A percentile compares a stretch with the other conserved stretches of the same genome.
These are phyloP conservation scores for Escovopsis weberi DNA, from an alignment of 2,329 filamentous ascomycete species.

Conservation along the genomic window DNA sequence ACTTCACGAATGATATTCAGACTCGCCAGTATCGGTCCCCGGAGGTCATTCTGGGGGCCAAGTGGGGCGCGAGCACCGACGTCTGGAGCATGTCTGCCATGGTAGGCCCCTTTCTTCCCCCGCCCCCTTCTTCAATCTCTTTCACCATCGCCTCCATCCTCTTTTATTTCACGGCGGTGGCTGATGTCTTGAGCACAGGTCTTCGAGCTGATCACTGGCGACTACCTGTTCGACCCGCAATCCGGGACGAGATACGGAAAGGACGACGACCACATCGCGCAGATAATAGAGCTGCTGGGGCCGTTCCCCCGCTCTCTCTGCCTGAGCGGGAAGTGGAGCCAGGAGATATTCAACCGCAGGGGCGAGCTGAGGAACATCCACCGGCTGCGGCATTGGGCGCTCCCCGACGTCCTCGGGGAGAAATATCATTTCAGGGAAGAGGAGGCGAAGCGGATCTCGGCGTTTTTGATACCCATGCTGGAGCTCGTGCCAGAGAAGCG, in stretches of 20 bases:
- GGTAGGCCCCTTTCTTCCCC: slow-evolving; percentile 40
- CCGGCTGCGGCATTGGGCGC: slow-evolving; percentile 84
- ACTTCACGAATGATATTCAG: slow-evolving; percentile 99
- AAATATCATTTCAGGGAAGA: slow-evolving; percentile 91
- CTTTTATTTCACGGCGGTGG: neutral
- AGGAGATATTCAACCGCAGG: slow-evolving; percentile 97
- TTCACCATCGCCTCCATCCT: neutral
- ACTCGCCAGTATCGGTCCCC: slow-evolving; percentile 94
- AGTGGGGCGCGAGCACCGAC: slow-evolving; percentile 99
- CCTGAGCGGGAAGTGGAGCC: slow-evolving; percentile 88
- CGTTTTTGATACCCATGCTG: slow-evolving; percentile 82
- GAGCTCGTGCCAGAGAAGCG: slow-evolving; percentile 77
- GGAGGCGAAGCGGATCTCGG: slow-evolving; percentile 61
- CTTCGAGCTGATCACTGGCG: slow-evolving; percentile 93
- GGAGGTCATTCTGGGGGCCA: slow-evolving; percentile 89
- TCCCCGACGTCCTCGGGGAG: slow-evolving; percentile 83
- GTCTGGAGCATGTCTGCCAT: slow-evolving; percentile 99
- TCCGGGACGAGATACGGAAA: slow-evolving; percentile 98
- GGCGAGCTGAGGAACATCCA: slow-evolving; percentile 97
- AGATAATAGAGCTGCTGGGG: slow-evolving; percentile 93
- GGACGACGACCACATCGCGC: slow-evolving; percentile 97
- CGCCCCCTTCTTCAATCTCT: no score
- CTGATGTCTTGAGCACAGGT: slow-evolving; percentile 40
- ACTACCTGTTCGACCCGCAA: slow-evolving; percentile 97
- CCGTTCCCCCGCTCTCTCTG: slow-evolving; percentile 87